Evolutionary conservation across 108 stramenopile species (phyloP), one percentile per base, ranked within the genome.

Genomic region (Skeletonema potamos): DNA sequence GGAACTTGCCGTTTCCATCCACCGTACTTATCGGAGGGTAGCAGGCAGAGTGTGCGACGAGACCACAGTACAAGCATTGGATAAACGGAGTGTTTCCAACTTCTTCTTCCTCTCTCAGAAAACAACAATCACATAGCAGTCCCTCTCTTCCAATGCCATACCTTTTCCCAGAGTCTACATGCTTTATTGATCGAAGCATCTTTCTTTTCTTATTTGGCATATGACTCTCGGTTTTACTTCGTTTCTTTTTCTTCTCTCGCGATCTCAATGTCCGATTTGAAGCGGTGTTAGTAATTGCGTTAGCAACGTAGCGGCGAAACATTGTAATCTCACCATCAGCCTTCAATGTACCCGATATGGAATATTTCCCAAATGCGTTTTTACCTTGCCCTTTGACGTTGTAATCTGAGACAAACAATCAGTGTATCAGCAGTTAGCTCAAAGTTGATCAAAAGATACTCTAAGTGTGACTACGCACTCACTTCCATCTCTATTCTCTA

Each of bases 291-390:
- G n/a, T n/a, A n/a, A n/a, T n/a, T n/a, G 34, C 6, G 34, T 4
- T 7, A 7, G 34, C 34, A 7, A 34, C 34, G 34, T 34, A 90
- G 43, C 87, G 89, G 7, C 89, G 79, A 67, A 90, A 90, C 28
- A 90, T 90, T 8, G 89, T 91, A 6, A 91, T 64, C 24, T 83
- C 62, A 64, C 83, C 77, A 62, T 86, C 85, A 6, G 29, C 39
- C 4, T 70, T 67, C 36, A 91, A 62, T 9, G 87, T 86, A 11
- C 89, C 89, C 5, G 85, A 77, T 37, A 91, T 91, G 26, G 37
- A 85, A 74, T 91, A 91, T 66, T 91, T 87, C 66, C 89, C 89
- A 67, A 85, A 91, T 0, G 62, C 74, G 56, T 91, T 91, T 44
- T 64, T 74, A 2, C 89, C 89, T 41, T 74, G 66, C 22, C 89